phyloP scores from a whole-genome alignment of 441 rosid genomes.

The Euphorbia celastroides region DNA sequence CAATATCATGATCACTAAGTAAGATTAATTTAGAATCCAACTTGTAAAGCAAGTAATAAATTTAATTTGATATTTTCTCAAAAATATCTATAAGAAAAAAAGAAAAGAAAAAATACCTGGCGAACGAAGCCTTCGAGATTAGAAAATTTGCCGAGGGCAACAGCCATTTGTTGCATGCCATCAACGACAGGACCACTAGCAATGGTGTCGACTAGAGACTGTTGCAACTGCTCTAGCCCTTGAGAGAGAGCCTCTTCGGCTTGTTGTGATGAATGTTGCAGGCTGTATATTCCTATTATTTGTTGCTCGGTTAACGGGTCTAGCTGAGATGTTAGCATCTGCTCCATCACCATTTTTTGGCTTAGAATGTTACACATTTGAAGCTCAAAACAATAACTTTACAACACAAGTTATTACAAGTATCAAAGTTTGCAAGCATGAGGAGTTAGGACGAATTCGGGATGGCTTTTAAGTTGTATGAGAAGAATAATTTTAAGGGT shows the following conservation, averaged over 20 bases:
- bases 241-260: slow-evolving; percentile 92
- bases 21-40: background rate
- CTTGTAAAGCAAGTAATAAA: background rate
- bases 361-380: background rate
- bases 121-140: slow-evolving; percentile 86
- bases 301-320: slow-evolving; percentile 95
- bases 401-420: background rate
- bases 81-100: background rate
- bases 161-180: slow-evolving; percentile 94
- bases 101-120: slow-evolving; percentile 46
- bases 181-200: slow-evolving; percentile 59
- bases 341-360: slow-evolving; percentile 10
- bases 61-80: too few species aligned
- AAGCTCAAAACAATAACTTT: background rate
- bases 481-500: too few species aligned
- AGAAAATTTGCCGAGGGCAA: slow-evolving; percentile 87
- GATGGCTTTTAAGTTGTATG: too few species aligned
- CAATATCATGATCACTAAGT: slow-evolving; percentile 19
- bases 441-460: too few species aligned
- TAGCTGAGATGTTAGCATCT: slow-evolving; percentile 65
- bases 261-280: slow-evolving; percentile 88
- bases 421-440: too few species aligned
- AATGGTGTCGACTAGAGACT: slow-evolving; percentile 78
- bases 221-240: slow-evolving; percentile 81
- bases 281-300: slow-evolving; percentile 68